Evolutionary conservation across 257 asterid species (phyloP), one percentile per base, ranked within the genome.

Genomic region (Lantana camara): DNA sequence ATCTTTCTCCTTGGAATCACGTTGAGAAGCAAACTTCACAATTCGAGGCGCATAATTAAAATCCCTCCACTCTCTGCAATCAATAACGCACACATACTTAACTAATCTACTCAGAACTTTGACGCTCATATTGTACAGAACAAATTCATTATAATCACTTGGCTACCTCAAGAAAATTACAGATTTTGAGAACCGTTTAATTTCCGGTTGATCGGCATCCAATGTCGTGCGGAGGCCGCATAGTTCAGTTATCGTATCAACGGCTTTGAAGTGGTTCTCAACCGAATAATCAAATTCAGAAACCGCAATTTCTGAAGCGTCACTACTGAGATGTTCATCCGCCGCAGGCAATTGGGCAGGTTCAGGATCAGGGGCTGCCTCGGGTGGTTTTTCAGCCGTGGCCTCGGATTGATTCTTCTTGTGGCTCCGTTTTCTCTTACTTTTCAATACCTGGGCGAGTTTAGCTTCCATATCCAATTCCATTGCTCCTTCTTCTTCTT

Each of bases 41-140:
- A 27, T 53, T 58, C 85, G 85, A 12, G 89, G 75, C 27, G 77
- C 74, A 71, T 88, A 85, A 27, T 79, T 84, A 58, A 93, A 88
- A 69, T 90, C 75, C 69, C 75, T 79, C 97, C 97, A 93, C 64
- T 90, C 90, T 63, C 95, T 87, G 76, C 65, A 74, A 48, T 35
- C 71, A 59, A 19, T 22, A 47, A 17, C 23, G 32, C 67, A 50
- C 15, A 29, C 16, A 41, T 12, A 29, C 16, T 41, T 12, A 49
- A 56, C 14, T 44, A 62, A 70, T 38, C 35, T n/a, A 17, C 15
- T 55, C 53, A 67, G 51, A 9, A 38, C 24, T 3, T 24, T 27
- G 29, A 27, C 17, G 53, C 46, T 15, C 38, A 40, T 21, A n/a
- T 42, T 38, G 3, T 12, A 44, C n/a, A 16, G 50, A 44, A 44